These are phyloP conservation scores for Komagataella phaffii DNA, from an alignment of 805 yeast species.

Conservation along the genomic window DNA sequence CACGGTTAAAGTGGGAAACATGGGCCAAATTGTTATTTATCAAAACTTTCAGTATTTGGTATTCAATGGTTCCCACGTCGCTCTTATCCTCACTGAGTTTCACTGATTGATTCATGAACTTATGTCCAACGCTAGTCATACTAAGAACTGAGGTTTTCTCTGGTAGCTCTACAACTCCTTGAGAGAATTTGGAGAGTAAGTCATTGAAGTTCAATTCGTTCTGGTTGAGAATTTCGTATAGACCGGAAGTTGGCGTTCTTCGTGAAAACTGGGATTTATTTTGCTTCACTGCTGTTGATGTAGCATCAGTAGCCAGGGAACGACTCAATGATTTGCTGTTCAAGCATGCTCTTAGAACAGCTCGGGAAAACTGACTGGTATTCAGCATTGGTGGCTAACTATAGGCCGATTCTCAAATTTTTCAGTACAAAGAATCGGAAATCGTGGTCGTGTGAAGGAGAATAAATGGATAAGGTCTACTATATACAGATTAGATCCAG, in stretches of 20 bases:
- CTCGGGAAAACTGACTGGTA: not conserved
- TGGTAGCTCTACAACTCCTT: not conserved
- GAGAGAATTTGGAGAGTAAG: not conserved
- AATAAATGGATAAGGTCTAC: not conserved
- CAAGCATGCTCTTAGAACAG: not conserved
- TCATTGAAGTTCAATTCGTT: not conserved
- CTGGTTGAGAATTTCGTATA: not conserved
- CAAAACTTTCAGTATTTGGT: conserved; percentile 9
- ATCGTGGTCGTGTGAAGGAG: not conserved
- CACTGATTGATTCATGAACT: not conserved
- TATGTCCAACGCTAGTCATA: not conserved
- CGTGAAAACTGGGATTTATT: not conserved
- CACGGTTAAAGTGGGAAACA: conserved; percentile 14
- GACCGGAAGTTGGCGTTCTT: not conserved
- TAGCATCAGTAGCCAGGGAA: not conserved
- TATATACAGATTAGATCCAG: not conserved
- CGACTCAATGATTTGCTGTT: not conserved
- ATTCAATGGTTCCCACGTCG: conserved; percentile 10
- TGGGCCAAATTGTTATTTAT: conserved; percentile 9
- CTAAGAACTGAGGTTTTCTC: not conserved
- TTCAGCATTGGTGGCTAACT: not conserved
- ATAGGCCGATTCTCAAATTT: not conserved
- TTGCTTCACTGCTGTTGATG: not conserved
- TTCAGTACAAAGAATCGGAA: not conserved
- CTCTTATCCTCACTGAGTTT: conserved; percentile 5